Conservation (phyloP, 208 protist species). For the Blechomonas ayalai region DNA sequence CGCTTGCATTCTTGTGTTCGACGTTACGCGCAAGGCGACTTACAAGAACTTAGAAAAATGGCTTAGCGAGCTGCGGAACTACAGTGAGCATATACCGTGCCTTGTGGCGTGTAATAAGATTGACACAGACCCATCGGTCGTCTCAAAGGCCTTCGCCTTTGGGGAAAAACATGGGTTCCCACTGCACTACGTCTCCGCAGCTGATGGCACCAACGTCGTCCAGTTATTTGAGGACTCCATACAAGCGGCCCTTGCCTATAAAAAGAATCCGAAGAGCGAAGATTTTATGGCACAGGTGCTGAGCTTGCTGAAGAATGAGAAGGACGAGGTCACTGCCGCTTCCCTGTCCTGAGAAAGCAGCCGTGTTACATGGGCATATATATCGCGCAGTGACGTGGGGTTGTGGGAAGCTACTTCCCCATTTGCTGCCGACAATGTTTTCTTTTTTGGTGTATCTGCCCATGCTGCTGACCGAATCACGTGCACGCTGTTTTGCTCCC, state of each 20-base stretch:
- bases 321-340: slow-evolving; percentile 6
- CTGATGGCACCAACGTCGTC: slow-evolving; percentile 93
- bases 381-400: too few species aligned
- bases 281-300: slow-evolving; percentile 83
- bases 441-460: too few species aligned
- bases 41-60: slow-evolving; percentile 95
- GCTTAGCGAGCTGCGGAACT: slow-evolving; percentile 89
- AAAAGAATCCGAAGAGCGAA: slow-evolving; percentile 84
- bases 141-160: slow-evolving; percentile 91
- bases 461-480: too few species aligned
- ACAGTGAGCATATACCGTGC: slow-evolving; percentile 89
- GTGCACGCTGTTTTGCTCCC: too few species aligned
- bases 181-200: slow-evolving; percentile 92
- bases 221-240: slow-evolving; percentile 88
- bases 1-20: slow-evolving; percentile 92
- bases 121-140: slow-evolving; percentile 82
- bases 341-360: too few species aligned
- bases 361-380: too few species aligned
- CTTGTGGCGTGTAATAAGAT: slow-evolving; percentile 95
- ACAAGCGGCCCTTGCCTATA: slow-evolving; percentile 65
- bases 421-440: too few species aligned
- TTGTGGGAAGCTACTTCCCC: too few species aligned
- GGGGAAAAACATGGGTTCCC: slow-evolving; percentile 88
- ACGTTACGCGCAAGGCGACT: slow-evolving; percentile 92
- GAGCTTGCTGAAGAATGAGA: slow-evolving; percentile 46